Conservation (phyloP, 75 land plant species). For the Sequoiadendron giganteum region DNA sequence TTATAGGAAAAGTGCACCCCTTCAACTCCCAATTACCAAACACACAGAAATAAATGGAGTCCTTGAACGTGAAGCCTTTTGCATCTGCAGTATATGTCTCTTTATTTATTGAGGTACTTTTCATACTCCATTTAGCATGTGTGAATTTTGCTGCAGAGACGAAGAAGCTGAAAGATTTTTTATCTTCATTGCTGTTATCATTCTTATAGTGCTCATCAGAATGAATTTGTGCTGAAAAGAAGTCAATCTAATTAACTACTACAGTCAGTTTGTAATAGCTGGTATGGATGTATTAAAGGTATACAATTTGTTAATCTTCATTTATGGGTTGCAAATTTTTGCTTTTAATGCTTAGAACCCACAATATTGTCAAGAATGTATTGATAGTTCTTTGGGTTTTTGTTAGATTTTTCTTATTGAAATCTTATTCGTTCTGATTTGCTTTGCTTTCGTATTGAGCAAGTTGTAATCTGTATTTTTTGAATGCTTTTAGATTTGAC, state of each 20-base stretch:
- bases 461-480: background rate
- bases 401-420: background rate
- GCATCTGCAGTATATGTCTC: background rate
- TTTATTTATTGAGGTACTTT: no score
- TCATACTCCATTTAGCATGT: background rate
- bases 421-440: no score
- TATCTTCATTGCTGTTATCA: background rate
- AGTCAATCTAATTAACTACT: background rate
- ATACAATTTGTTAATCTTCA: background rate
- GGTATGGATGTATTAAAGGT: background rate
- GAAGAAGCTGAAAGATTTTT: slow-evolving; percentile 4
- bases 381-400: background rate
- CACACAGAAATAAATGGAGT: background rate
- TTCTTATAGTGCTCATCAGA: background rate
- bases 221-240: background rate
- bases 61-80: background rate
- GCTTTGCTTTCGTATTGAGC: background rate
- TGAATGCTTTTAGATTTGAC: no score
- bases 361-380: background rate
- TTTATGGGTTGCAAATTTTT: no score
- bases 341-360: background rate
- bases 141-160: background rate
- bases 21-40: background rate
- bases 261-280: background rate
- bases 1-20: background rate